A percentile compares a stretch with the other conserved stretches of the same genome.
These are phyloP conservation scores for Rhodosporidiobolus odoratus DNA, from an alignment of 768 basidiomycete species.

Conservation along the genomic window DNA sequence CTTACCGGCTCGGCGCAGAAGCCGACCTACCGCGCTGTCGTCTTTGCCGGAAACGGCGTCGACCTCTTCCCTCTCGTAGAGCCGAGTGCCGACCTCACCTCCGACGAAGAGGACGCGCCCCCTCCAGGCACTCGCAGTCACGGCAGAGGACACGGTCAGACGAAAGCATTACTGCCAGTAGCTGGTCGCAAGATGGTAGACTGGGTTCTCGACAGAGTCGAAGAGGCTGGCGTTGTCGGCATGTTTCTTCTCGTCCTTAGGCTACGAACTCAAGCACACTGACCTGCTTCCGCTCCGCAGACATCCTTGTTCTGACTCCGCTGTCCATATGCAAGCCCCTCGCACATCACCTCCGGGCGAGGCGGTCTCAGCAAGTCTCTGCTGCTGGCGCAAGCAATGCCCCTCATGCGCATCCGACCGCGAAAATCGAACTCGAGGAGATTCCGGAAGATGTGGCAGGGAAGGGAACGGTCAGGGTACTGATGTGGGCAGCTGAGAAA, in stretches of 20 bases:
- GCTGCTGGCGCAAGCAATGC: background rate
- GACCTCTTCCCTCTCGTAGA: constrained; percentile 39
- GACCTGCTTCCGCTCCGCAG: background rate
- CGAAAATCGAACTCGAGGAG: constrained; percentile 36
- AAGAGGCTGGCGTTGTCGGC: constrained; percentile 34
- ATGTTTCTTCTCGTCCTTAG: background rate
- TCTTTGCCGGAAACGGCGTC: constrained; percentile 25
- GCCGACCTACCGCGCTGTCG: constrained; percentile 29
- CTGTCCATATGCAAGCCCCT: constrained; percentile 23
- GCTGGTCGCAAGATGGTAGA: constrained; percentile 38
- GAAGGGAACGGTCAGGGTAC: constrained; percentile 6
- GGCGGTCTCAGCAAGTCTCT: constrained; percentile 10
- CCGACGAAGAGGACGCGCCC: constrained; percentile 14
- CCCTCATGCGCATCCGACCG: too few species aligned
- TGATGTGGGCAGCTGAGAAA: constrained; percentile 33
- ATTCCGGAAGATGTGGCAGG: constrained; percentile 31
- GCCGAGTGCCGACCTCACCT: background rate
- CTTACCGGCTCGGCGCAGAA: constrained; percentile 9
- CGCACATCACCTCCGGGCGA: constrained; percentile 28
- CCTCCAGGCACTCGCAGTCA: background rate
- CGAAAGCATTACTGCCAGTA: constrained; percentile 37
- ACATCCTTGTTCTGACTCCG: constrained; percentile 35
- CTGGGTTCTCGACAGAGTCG: constrained; percentile 36
- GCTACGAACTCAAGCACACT: background rate
- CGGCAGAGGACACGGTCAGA: constrained; percentile 16